Evolutionary conservation across 306 rosid species (phyloP).

Genomic region (Pterocarpus santalinus): DNA sequence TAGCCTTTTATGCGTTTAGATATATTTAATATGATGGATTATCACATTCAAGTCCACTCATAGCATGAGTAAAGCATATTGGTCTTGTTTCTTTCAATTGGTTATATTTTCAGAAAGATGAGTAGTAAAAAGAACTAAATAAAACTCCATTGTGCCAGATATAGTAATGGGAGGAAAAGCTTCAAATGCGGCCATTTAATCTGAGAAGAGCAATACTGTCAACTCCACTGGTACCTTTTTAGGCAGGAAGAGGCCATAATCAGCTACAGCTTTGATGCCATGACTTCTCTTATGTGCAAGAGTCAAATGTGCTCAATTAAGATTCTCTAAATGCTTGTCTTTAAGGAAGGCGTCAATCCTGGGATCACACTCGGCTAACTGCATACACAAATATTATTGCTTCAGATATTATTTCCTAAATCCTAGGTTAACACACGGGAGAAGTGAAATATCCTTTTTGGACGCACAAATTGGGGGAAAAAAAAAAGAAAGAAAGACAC

Average conservation of each 20-base stretch:
- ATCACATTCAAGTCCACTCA: background rate
- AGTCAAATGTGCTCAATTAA: conserved; percentile 75
- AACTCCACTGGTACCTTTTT: conserved; percentile 70
- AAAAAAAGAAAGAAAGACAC: background rate
- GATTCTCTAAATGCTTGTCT: conserved; percentile 59
- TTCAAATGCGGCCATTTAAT: conserved; percentile 82
- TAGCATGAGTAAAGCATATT: background rate
- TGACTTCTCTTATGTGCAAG: conserved; percentile 98
- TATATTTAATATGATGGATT: no score
- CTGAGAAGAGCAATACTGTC: conserved; percentile 79
- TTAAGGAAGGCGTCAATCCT: conserved; percentile 61
- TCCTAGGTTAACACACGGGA: background rate
- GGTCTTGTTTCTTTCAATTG: background rate
- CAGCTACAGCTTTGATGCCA: conserved; percentile 85
- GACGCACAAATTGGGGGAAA: background rate
- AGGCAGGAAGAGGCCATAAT: conserved; percentile 69
- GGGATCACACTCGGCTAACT: conserved; percentile 69
- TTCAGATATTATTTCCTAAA: conserved; percentile 41
- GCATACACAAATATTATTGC: conserved; percentile 38
- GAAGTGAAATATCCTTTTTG: background rate
- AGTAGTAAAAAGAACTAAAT: conserved; percentile 48
- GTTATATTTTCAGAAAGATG: conserved; percentile 2
- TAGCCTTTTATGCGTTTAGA: no score
- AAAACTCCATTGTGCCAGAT: conserved; percentile 67
- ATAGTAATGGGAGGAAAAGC: conserved; percentile 71